Conservation (phyloP, 169 alveolate genomes). For the Theileria orientalis region DNA sequence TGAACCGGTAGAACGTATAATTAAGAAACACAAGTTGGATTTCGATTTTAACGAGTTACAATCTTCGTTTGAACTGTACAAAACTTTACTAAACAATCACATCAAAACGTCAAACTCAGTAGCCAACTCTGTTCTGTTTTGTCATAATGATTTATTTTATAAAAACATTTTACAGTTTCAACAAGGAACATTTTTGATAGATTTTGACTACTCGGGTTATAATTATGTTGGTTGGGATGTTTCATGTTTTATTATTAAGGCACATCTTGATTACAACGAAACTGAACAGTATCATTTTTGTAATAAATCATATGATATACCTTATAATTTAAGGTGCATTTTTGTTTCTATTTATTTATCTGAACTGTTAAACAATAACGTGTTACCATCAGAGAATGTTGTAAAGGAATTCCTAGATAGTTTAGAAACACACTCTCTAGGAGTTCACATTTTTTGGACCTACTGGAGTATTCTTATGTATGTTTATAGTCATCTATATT, state of each 20-base stretch:
- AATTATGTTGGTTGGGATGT: slow-evolving; percentile 76
- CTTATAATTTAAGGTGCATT: slow-evolving; percentile 61
- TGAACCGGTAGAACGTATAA: background rate
- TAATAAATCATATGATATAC: slow-evolving; percentile 57
- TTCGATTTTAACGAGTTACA: background rate
- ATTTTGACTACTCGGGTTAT: slow-evolving; percentile 77
- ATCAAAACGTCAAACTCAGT: slow-evolving; percentile 36
- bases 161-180: slow-evolving; percentile 63
- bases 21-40: slow-evolving; percentile 4
- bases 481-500: slow-evolving; percentile 17
- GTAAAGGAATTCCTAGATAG: slow-evolving; percentile 62
- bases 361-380: slow-evolving; percentile 42
- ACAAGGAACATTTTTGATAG: slow-evolving; percentile 70
- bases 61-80: background rate
- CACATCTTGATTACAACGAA: slow-evolving; percentile 65
- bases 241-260: slow-evolving; percentile 69
- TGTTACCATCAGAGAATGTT: slow-evolving; percentile 45
- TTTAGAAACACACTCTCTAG: slow-evolving; percentile 72
- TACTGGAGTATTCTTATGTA: slow-evolving; percentile 69
- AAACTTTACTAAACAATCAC: slow-evolving; percentile 32
- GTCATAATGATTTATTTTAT: slow-evolving; percentile 78
- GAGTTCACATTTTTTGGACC: slow-evolving; percentile 74
- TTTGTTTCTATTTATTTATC: slow-evolving; percentile 73
- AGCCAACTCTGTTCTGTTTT: slow-evolving; percentile 68
- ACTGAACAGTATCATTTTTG: slow-evolving; percentile 64